Base-by-base conservation (phyloP, 129 eudicot species). In the Artemisia annua region DNA sequence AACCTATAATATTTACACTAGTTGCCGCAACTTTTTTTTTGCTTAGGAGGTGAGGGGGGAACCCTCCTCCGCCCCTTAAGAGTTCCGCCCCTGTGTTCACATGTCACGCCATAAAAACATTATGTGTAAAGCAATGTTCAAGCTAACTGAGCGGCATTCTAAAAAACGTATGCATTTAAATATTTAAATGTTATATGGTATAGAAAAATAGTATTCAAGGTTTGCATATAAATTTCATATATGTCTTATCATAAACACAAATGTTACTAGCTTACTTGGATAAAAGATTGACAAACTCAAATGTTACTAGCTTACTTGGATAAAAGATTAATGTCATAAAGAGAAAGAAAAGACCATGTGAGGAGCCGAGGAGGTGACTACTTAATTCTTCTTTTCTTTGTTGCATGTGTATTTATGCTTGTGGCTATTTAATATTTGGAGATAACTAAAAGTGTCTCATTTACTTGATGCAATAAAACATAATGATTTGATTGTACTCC, bases 401-500 rank as follows among this genome's bases (percentile, higher is more conserved):
- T 60, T 24, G 65, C 65, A 60, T 60, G 65, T 60, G 65, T 60
- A 60, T 60, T 60, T 67, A 76, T 76, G 68, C 59, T 76, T 67
- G 59, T 66, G 46, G 67, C 51, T 32, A 55, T 56, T 68, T 30
- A 59, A 67, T 69, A 67, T 61, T 20, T 48, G 70, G 7, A 26
- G 15, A 26, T 6, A 20, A 30, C 30, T 67, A 50, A 46, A 62
- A 63, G 51, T 62, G 78, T 73, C 52, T 48, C 35, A 61, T 49
- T 28, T 48, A 19, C 15, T 15, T 26, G 78, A 62, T 73, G 78
- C 63, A 73, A 74, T 35, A 51, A 64, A 74, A 64, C 69, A 69
- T 48, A 48, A 77, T 77, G 55, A 69, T 77, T 68, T 35, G 63
- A 77, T 60, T 53, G 75, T 69, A 69, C 56, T 69, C 5, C 54